These are phyloP conservation scores for Luffa aegyptiaca DNA, from an alignment of 306 rosid genomes.

Conservation along the genomic window DNA sequence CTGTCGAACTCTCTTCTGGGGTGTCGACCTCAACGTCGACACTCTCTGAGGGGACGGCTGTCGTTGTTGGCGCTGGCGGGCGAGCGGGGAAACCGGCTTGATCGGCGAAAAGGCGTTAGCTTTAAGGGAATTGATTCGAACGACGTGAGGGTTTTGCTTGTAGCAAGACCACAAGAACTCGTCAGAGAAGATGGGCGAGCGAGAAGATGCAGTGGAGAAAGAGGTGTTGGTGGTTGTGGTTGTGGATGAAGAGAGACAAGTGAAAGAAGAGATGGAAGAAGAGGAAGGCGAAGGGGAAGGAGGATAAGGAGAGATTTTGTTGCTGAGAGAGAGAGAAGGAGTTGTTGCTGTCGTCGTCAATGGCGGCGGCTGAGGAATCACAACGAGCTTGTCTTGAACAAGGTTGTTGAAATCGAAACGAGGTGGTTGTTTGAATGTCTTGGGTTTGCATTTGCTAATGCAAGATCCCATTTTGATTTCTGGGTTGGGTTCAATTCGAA, in stretches of 20 bases:
- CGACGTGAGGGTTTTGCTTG: conserved; percentile 58
- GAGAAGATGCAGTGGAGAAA: conserved; percentile 33
- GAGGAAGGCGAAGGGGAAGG: conserved; percentile 48
- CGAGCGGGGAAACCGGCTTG: background rate
- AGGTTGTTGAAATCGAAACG: background rate
- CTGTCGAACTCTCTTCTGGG: conserved; percentile 53
- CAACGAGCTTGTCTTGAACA: conserved; percentile 38
- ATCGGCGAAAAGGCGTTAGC: conserved; percentile 15
- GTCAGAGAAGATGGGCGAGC: conserved; percentile 49
- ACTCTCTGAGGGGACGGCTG: conserved; percentile 12
- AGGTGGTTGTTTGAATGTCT: background rate
- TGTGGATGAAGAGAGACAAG: conserved; percentile 29
- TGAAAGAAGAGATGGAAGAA: conserved; percentile 39
- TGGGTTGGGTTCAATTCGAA: background rate
- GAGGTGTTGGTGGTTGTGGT: conserved; percentile 30
- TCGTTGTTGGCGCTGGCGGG: background rate
- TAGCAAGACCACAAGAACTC: conserved; percentile 54
- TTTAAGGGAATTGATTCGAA: conserved; percentile 49
- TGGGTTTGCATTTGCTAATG: conserved; percentile 83
- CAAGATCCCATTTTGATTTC: conserved; percentile 64
- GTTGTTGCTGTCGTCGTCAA: conserved; percentile 2
- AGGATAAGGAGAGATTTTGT: conserved; percentile 44
- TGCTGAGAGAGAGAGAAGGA: conserved; percentile 10
- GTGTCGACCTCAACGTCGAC: background rate
- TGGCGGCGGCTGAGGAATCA: conserved; percentile 36